Evolutionary conservation across 1,284 basidiomycete genomes (phyloP).

Genomic region (Rhodotorula sp.): DNA sequence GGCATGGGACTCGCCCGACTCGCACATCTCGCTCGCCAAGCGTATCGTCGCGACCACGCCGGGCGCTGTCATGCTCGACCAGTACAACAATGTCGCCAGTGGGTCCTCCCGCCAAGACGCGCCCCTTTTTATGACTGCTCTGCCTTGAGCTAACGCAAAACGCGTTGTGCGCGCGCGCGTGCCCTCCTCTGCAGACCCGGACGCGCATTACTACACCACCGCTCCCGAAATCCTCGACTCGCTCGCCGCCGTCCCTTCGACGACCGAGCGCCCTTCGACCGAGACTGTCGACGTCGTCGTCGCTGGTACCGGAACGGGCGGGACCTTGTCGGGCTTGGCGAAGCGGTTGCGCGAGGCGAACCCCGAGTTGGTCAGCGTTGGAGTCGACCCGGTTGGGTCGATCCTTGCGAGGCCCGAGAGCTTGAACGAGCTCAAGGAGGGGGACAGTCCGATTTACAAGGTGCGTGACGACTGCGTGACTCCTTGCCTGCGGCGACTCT

Average conservation of each 20-base stretch:
- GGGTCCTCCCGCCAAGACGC: slow-evolving; percentile 7
- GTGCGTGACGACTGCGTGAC: not conserved
- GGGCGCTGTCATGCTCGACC: slow-evolving; percentile 84
- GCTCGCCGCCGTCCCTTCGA: slow-evolving; percentile 53
- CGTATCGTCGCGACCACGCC: slow-evolving; percentile 76
- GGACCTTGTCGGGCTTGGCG: slow-evolving; percentile 84
- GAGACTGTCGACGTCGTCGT: slow-evolving; percentile 76
- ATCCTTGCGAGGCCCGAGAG: slow-evolving; percentile 71
- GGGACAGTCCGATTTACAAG: slow-evolving; percentile 64
- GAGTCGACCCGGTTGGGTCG: slow-evolving; percentile 89
- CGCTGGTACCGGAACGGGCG: slow-evolving; percentile 91
- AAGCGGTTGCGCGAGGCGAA: slow-evolving; percentile 75
- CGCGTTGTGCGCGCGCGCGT: not conserved
- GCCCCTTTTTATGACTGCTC: too few species aligned
- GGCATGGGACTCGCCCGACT: slow-evolving; percentile 77
- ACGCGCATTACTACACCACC: slow-evolving; percentile 82
- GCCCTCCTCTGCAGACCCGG: slow-evolving; percentile 58
- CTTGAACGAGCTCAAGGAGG: slow-evolving; percentile 59
- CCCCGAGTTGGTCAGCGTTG: slow-evolving; percentile 64
- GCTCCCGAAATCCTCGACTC: slow-evolving; percentile 78
- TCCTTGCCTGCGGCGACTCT: not conserved
- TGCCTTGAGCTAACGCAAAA: not conserved
- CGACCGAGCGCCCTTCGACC: slow-evolving; percentile 47
- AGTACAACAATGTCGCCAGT: slow-evolving; percentile 68
- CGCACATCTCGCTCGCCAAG: slow-evolving; percentile 78